These are phyloP conservation scores for Oenanthe sinensis DNA, from an alignment of 129 eudicot species.

Conservation along the genomic window DNA sequence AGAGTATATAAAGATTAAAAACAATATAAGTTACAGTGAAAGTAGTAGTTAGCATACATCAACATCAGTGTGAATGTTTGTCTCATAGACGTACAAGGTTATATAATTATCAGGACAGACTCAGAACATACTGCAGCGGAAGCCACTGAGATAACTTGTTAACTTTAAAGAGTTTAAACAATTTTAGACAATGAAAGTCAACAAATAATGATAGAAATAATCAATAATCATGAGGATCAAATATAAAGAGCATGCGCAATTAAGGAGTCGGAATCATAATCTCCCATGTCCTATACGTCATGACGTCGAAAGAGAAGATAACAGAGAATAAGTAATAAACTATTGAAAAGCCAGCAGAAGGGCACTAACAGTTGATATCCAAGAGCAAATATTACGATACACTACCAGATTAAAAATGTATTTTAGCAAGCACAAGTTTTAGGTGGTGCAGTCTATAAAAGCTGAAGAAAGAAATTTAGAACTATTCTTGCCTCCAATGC, in stretches of 20 bases:
- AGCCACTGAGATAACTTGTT: neutral
- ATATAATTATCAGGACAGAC: neutral
- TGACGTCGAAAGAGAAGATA: slow-evolving; percentile 11
- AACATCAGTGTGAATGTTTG: neutral
- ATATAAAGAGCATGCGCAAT: slow-evolving; percentile 11
- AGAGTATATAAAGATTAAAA: neutral
- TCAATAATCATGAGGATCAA: neutral
- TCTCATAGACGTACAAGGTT: neutral
- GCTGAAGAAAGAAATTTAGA: slow-evolving; percentile 12
- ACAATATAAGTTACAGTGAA: neutral
- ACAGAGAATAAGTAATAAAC: slow-evolving; percentile 17
- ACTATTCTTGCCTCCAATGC: slow-evolving; percentile 28
- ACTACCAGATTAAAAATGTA: slow-evolving; percentile 29
- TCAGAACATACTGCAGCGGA: neutral
- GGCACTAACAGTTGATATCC: slow-evolving; percentile 21
- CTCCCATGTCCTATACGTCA: slow-evolving; percentile 21
- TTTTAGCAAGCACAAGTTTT: slow-evolving; percentile 28
- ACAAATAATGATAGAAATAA: neutral
- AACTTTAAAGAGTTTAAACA: neutral
- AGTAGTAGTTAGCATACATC: neutral
- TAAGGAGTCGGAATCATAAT: slow-evolving; percentile 18
- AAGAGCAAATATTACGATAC: slow-evolving; percentile 35
- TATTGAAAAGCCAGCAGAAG: slow-evolving; percentile 21
- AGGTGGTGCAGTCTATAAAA: slow-evolving; percentile 21
- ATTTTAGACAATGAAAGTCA: neutral